Base-by-base conservation (phyloP, 495 filamentous ascomycete species). In the Trichoderma virens region DNA sequence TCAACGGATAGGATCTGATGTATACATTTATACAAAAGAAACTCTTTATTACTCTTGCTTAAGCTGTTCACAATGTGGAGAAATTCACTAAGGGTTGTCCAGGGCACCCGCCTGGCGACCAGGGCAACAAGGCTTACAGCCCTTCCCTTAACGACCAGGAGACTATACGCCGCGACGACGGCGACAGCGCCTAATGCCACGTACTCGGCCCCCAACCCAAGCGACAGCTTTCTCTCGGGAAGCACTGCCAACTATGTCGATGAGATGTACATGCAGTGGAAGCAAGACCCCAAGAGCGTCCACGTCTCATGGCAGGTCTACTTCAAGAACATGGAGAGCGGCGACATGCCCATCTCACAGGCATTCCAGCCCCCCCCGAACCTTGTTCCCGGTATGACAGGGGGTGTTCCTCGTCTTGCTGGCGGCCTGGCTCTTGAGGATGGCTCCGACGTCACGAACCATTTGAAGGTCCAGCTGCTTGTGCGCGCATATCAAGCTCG, bases 231-330 rank as follows among this genome's bases (percentile, higher is more conserved):
- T 83, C 84, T 98, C 61, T 87, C 89, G 65, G 94, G 94, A 47
- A 97, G 88, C 80, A 90, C 93, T 64, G 94, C 94, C 75, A 97
- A 97, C 80, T 98, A 98, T 78, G 88, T 98, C 75, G 94, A 98
- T 76, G 94, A 96, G 83, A 98, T 98, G 94, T 98, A 98, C 77
- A 76, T 98, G 77, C 85, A 90, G 69, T 98, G 94, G 94, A 96
- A 93, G 80, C 82, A 88, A 66, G 91, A 98, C 70, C 92, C 95
- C 23, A 83, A 86, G 68, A 95, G 90, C 76, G 94, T 98, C 54
- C 94, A 98, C 78, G 82, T 97, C 70, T 98, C 94, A 74, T 98
- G 94, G 94, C 94, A 97, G 80, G 89, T 93, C 68, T 98, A 98
- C 86, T 98, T 98, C 84, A 88, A 86, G 74, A 98, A 98, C 78